phyloP scores from a whole-genome alignment of 371 early-diverging fungal genomes.

The Actinomucor elegans region DNA sequence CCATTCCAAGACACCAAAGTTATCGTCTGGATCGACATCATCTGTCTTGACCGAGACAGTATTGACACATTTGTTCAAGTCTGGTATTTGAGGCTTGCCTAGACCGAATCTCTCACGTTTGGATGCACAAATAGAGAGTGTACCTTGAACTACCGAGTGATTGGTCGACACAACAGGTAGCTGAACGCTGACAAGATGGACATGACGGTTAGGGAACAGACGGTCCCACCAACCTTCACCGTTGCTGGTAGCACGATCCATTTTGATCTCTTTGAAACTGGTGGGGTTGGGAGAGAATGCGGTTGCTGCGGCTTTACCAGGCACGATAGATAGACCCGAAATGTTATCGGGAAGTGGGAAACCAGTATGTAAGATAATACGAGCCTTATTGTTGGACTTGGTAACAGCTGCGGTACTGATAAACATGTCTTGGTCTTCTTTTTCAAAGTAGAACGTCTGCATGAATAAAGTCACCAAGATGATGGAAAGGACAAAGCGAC shows the following conservation, averaged over 20 bases:
- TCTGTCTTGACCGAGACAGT: constrained; percentile 4
- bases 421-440: neutral
- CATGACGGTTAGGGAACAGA: constrained; percentile 33
- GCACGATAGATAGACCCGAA: constrained; percentile 16
- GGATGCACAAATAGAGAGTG: constrained; percentile 29
- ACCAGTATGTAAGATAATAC: constrained; percentile 35
- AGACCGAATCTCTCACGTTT: neutral
- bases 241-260: neutral
- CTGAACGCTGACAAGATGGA: constrained; percentile 33
- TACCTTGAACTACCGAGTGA: constrained; percentile 10
- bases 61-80: constrained; percentile 12
- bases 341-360: constrained; percentile 32
- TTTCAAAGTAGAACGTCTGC: neutral
- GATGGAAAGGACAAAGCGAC: constrained; percentile 27
- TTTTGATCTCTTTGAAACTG: constrained; percentile 1
- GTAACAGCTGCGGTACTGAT: neutral
- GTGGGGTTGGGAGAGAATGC: constrained; percentile 34
- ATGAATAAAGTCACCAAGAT: neutral
- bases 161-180: constrained; percentile 21
- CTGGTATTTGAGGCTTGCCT: constrained; percentile 6
- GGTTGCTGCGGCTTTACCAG: constrained; percentile 26
- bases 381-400: constrained; percentile 4
- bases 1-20: constrained; percentile 25
- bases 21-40: neutral
- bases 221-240: constrained; percentile 48